These are phyloP conservation scores for Pyrus hybrid DNA, from an alignment of 331 rosid species.

Conservation along the genomic window DNA sequence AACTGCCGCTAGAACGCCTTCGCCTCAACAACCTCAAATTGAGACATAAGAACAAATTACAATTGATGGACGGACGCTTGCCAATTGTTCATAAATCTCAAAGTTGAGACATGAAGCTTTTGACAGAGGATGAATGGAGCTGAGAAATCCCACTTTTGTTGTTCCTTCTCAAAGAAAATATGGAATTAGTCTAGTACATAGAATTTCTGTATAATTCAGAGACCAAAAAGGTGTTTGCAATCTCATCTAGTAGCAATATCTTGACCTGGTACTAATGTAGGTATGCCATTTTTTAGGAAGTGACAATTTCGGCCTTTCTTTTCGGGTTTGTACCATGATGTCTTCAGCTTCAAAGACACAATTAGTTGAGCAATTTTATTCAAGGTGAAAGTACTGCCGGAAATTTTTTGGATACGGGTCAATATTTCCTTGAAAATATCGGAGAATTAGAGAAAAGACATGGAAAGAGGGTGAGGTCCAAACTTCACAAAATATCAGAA, in stretches of 20 bases:
- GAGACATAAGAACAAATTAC: not conserved
- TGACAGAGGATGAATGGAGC: not conserved
- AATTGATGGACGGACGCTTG: not conserved
- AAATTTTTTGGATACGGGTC: no score
- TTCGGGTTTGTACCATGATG: not conserved
- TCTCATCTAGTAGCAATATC: slow-evolving; percentile 8
- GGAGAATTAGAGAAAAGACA: no score
- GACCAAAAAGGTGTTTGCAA: slow-evolving; percentile 4
- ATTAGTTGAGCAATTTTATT: not conserved
- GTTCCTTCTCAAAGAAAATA: slow-evolving; percentile 12
- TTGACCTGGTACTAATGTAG: not conserved
- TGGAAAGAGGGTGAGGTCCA: no score
- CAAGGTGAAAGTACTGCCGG: not conserved
- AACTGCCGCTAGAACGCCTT: slow-evolving; percentile 6
- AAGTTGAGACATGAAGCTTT: not conserved
- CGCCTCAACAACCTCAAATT: slow-evolving; percentile 12
- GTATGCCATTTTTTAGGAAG: not conserved
- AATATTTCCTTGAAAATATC: no score
- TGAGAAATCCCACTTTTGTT: not conserved
- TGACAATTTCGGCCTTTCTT: not conserved
- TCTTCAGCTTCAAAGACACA: not conserved
- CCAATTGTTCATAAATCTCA: not conserved
- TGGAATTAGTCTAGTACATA: slow-evolving; percentile 1
- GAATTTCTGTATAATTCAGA: slow-evolving; percentile 2
- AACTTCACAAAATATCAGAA: no score